Evolutionary conservation across 192 early-diverging fungal species (phyloP), one percentile per base, ranked within the genome.

Genomic region (Backusella psychrophila): DNA sequence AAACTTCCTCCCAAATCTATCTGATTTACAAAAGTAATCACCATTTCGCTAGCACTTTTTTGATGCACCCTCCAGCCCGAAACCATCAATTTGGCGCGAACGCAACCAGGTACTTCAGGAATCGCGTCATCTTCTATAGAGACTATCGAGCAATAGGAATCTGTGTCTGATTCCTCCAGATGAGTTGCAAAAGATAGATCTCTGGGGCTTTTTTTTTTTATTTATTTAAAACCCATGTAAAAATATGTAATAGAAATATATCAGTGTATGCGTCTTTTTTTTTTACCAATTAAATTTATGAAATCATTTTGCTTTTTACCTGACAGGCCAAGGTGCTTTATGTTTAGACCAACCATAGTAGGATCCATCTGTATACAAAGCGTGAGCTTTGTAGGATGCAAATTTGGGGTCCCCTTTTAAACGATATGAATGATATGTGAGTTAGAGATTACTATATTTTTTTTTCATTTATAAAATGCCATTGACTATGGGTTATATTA

Each of bases 51-150:
- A 35, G 86, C 72, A 41, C 79, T 78, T 5, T 81, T 71, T 5
- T 75, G 79, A 21, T 77, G 77, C 17, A 85, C 38, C 31, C 83
- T 81, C 87, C 87, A 89, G n/a, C 88, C 88, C 0, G 87, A 84
- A 33, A 83, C 66, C 15, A 83, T 80, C 0, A 89, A 52, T 19
- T 83, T 49, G 12, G 83, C 88, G 19, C 88, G 84, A 4, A 88
- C 85, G 53, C 83, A 82, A 44, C 83, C 84, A 36, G 81, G 81
- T 7, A 79, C 79, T 14, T 83, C 84, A 17, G 87, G 85, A 14
- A 88, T 86, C 2, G 66, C 73, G 17, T 81, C 21, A 63, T 89
- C 88, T 29, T 81, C 75, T 2, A 89, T 82, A 11, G 87, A 88
- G 1, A 84, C 80, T 19, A 82, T 79, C 17, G 79, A 73, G 41